phyloP scores from a whole-genome alignment of 108 stramenopile genomes.

The Stephanodiscus minutulus region DNA sequence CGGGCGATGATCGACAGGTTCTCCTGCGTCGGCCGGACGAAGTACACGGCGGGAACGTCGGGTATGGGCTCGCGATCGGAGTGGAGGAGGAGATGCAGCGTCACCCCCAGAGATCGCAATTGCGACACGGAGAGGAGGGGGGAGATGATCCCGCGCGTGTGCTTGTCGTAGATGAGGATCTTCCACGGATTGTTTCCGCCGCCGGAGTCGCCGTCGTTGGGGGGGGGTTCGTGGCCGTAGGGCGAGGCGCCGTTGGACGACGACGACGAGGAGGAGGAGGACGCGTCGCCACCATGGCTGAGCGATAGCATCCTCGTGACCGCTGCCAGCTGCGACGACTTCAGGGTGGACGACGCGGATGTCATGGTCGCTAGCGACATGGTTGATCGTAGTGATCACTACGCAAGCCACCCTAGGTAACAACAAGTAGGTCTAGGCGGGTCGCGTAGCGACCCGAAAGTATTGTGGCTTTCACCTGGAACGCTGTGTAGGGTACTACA shows the following conservation, averaged over 20 bases:
- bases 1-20: slow-evolving; percentile 90
- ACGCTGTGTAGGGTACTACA: too few relatives aligned
- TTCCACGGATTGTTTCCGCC: slow-evolving; percentile 87
- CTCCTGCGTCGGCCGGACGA: slow-evolving; percentile 89
- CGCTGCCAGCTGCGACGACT: slow-evolving; percentile 76
- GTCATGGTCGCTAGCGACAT: too few relatives aligned
- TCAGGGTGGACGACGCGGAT: slow-evolving; percentile 45
- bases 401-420: too few relatives aligned
- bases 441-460: too few relatives aligned
- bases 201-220: not conserved
- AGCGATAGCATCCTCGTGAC: slow-evolving; percentile 81
- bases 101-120: slow-evolving; percentile 94
- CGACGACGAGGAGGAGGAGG: slow-evolving; percentile 18
- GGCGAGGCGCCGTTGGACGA: not conserved
- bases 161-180: slow-evolving; percentile 95
- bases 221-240: slow-evolving; percentile 4
- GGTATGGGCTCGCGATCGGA: slow-evolving; percentile 93
- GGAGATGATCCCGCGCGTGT: slow-evolving; percentile 94
- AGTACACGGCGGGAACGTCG: slow-evolving; percentile 97
- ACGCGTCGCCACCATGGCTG: slow-evolving; percentile 46
- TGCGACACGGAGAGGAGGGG: slow-evolving; percentile 93
- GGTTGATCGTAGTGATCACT: too few relatives aligned
- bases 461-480: too few relatives aligned
- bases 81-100: slow-evolving; percentile 90
- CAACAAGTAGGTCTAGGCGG: too few relatives aligned